Percentiles rank a stretch among this genome's conserved stretches.
Evolutionary conservation across 169 alveolate genomes (phyloP).

Genomic region (Eimeria praecox): DNA sequence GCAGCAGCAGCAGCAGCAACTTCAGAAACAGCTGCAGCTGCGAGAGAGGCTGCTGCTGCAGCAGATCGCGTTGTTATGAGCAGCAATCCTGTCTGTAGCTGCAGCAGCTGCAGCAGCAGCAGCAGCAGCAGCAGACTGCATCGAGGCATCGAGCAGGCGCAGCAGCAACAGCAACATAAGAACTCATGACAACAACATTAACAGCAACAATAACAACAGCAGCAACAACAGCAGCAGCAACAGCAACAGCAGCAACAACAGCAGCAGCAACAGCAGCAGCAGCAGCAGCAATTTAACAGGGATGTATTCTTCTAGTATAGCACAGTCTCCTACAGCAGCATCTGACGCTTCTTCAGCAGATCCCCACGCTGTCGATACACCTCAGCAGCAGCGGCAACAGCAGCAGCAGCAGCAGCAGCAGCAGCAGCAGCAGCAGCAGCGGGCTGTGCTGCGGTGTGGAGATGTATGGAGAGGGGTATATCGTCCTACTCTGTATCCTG

Average conservation of each 20-base stretch:
- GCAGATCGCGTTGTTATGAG: background rate
- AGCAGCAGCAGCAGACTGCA: too few species aligned
- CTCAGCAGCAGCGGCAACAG: background rate
- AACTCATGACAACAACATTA: background rate
- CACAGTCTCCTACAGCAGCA: background rate
- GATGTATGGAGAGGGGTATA: constrained; percentile 31
- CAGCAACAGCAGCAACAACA: background rate
- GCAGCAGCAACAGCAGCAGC: constrained; percentile 35
- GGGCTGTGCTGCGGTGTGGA: constrained; percentile 53
- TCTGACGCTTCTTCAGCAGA: background rate
- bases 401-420: constrained; percentile 25
- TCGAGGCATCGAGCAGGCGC: too few species aligned
- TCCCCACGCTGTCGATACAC: background rate
- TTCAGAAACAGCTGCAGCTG: background rate
- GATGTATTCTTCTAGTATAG: background rate
- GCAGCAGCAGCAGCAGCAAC: background rate
- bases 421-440: constrained; percentile 55
- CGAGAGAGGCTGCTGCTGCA: background rate
- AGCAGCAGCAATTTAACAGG: background rate
- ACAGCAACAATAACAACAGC: constrained; percentile 3
- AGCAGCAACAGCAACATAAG: background rate
- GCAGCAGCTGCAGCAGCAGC: background rate
- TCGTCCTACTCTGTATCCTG: constrained; percentile 24
- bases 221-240: background rate
- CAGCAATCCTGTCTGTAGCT: background rate